phyloP scores from a whole-genome alignment of 805 yeast genomes.

The Cyberlindnera mrakii region DNA sequence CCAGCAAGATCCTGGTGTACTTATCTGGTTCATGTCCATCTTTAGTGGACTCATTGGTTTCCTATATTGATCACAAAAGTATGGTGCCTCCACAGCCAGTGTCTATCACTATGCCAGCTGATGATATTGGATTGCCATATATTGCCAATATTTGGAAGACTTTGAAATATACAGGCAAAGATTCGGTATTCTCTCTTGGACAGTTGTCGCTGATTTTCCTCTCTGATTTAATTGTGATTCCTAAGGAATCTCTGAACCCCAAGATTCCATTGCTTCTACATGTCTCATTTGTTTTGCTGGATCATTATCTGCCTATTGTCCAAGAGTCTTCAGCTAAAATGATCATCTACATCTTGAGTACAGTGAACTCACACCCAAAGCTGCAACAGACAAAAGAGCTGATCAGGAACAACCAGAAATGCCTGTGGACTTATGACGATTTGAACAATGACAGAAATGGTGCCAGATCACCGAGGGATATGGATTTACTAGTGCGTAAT shows the following conservation, averaged over 20 bases:
- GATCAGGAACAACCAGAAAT: constrained; percentile 43
- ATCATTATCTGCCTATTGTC: constrained; percentile 78
- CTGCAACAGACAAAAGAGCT: constrained; percentile 51
- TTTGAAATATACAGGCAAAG: constrained; percentile 52
- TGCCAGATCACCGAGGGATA: constrained; percentile 76
- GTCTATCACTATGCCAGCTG: constrained; percentile 25
- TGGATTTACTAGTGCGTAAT: constrained; percentile 69
- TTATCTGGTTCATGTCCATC: constrained; percentile 53
- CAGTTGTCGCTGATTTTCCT: constrained; percentile 81
- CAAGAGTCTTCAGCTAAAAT: constrained; percentile 80
- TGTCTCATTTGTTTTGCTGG: constrained; percentile 71
- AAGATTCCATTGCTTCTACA: constrained; percentile 73
- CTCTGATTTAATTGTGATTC: constrained; percentile 70
- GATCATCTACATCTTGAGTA: constrained; percentile 62
- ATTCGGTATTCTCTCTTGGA: constrained; percentile 77
- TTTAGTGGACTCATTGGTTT: constrained; percentile 55
- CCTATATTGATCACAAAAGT: constrained; percentile 71
- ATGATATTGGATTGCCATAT: constrained; percentile 52
- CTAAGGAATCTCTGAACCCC: constrained; percentile 53
- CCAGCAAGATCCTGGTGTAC: constrained; percentile 78
- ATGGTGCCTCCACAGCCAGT: constrained; percentile 73
- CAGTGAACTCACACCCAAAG: constrained; percentile 46
- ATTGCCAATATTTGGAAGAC: constrained; percentile 62
- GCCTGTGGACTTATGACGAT: constrained; percentile 84
- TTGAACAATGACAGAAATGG: constrained; percentile 69